These are phyloP conservation scores for Termitomyces sp. DNA, from an alignment of 768 basidiomycete species.

Conservation along the genomic window DNA sequence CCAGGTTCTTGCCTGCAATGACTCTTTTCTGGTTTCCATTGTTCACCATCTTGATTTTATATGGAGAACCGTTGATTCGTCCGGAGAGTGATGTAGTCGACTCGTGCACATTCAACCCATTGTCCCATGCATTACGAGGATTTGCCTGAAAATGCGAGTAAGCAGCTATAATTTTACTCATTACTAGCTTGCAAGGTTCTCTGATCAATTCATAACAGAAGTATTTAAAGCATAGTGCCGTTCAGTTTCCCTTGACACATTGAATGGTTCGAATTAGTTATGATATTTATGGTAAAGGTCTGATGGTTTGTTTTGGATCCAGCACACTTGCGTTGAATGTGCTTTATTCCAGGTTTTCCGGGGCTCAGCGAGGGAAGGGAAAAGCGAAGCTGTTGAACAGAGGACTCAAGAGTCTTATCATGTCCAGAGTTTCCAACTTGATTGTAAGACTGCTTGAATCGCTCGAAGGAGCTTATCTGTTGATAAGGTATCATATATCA, in stretches of 20 bases:
- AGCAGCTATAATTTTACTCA: not conserved
- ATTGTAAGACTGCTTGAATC: no score
- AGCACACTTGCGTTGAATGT: not conserved
- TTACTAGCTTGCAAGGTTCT: not conserved
- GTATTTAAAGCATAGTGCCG: not conserved
- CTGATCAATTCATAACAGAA: not conserved
- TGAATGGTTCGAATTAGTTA: not conserved
- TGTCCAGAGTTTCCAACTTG: not conserved
- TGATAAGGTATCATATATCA: not conserved
- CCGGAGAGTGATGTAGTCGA: no score
- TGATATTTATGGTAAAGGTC: not conserved
- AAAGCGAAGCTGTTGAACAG: not conserved
- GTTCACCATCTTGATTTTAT: not conserved
- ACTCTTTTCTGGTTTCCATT: not conserved
- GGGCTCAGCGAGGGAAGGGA: not conserved
- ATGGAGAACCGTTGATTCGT: not conserved
- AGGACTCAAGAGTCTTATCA: not conserved
- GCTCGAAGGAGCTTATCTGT: not conserved
- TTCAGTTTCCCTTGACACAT: not conserved
- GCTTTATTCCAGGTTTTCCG: not conserved
- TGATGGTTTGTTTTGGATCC: not conserved
- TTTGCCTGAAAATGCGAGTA: not conserved
- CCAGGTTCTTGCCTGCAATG: not conserved
- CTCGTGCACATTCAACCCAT: not conserved
- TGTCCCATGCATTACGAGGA: slow-evolving; percentile 14